A percentile compares a stretch with the other conserved stretches of the same genome.
These are phyloP conservation scores for Fusarium verticillioides DNA, from an alignment of 2,329 filamentous ascomycete genomes.

Conservation along the genomic window DNA sequence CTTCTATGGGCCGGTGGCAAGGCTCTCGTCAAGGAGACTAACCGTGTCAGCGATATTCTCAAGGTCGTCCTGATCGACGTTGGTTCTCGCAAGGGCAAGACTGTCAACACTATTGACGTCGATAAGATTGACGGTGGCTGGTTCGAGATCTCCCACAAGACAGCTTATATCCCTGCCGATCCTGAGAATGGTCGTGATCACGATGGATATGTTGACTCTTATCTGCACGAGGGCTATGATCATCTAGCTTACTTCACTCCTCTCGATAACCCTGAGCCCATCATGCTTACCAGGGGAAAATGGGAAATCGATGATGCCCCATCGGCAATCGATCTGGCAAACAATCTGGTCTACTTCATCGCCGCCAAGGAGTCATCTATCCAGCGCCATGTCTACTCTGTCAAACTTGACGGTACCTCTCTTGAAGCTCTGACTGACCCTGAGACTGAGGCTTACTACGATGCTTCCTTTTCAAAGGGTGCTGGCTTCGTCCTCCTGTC, in stretches of 20 bases:
- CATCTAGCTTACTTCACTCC: conserved; percentile 95
- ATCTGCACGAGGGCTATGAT: conserved; percentile 87
- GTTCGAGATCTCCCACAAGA: conserved; percentile 93
- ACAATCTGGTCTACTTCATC: conserved; percentile 91
- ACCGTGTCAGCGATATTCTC: conserved; percentile 91
- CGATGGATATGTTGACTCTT: conserved; percentile 92
- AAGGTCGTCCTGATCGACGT: conserved; percentile 90
- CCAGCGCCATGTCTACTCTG: conserved; percentile 91
- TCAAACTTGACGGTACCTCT: conserved; percentile 82
- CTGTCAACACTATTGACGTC: conserved; percentile 83
- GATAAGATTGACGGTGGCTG: conserved; percentile 91
- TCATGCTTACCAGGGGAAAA: conserved; percentile 85
- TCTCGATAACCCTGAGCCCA: conserved; percentile 81
- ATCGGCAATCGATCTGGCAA: conserved; percentile 83
- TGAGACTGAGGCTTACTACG: conserved; percentile 79
- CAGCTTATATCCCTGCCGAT: conserved; percentile 87
- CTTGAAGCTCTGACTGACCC: conserved; percentile 80
- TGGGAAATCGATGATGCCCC: conserved; percentile 94
- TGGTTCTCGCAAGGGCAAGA: conserved; percentile 75
- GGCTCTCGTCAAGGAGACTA: conserved; percentile 90
- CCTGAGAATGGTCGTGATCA: conserved; percentile 76
- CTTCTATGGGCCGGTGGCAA: conserved; percentile 90
- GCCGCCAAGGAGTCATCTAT: conserved; percentile 88
- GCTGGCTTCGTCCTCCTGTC: conserved; percentile 86
- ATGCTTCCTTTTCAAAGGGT: conserved; percentile 83